phyloP scores from a whole-genome alignment of 306 rosid species.

The Fragaria nilgerrensis region DNA sequence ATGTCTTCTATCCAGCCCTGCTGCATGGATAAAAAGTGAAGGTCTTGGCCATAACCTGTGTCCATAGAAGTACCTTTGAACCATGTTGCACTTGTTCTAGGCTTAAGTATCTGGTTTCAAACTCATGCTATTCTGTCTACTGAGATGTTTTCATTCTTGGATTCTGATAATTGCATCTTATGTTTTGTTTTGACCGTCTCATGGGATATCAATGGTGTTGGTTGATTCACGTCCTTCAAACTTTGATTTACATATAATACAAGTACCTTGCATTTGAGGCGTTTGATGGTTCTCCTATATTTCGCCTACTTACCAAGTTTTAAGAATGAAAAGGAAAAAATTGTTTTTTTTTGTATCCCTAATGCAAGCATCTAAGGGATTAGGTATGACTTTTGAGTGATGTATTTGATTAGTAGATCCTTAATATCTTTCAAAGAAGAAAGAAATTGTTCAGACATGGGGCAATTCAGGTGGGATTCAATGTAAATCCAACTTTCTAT shows the following conservation, averaged over 20 bases:
- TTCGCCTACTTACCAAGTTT: neutral
- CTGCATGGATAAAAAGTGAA: neutral
- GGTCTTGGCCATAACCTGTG: neutral
- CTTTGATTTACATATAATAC: neutral
- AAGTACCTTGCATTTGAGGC: neutral
- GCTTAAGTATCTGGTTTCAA: neutral
- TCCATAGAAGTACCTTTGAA: conserved; percentile 3
- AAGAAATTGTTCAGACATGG: neutral
- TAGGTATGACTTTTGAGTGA: neutral
- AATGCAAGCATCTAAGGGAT: neutral
- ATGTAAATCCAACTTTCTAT: neutral
- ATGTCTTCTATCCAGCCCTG: neutral
- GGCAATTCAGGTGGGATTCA: neutral
- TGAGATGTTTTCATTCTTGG: neutral
- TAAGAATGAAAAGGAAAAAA: neutral
- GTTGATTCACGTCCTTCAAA: neutral
- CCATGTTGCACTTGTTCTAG: neutral
- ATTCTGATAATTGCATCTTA: neutral
- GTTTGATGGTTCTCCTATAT: neutral
- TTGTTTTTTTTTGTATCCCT: neutral
- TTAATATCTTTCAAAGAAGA: neutral
- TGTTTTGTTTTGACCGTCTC: neutral
- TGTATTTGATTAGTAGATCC: neutral
- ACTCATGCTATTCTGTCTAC: neutral
- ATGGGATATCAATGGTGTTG: neutral